phyloP scores from a whole-genome alignment of 1,139 yeast species.

The Yamadazyma trypodendri region DNA sequence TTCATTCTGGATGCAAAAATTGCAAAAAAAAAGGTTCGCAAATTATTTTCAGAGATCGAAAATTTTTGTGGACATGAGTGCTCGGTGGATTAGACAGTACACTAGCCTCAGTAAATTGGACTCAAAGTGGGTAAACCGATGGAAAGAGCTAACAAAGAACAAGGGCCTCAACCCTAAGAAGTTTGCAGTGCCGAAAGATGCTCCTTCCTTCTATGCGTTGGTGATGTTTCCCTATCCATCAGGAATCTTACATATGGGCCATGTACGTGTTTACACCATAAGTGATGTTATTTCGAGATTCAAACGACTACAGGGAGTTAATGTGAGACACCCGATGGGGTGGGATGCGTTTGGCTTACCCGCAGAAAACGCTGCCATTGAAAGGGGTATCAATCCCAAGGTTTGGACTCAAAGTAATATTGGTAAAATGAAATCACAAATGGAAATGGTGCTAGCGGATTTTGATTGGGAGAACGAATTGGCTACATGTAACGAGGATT shows the following conservation, averaged over 20 bases:
- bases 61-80: background rate
- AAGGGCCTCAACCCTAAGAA: constrained; percentile 45
- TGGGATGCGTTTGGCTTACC: constrained; percentile 99
- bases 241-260: constrained; percentile 90
- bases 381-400: constrained; percentile 73
- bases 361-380: constrained; percentile 97
- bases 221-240: constrained; percentile 98
- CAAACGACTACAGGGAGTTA: constrained; percentile 69
- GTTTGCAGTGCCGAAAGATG: constrained; percentile 19
- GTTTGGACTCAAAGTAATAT: constrained; percentile 83
- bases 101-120: constrained; percentile 26
- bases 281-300: constrained; percentile 82
- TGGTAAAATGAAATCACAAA: constrained; percentile 77
- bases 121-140: constrained; percentile 50
- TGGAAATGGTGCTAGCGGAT: constrained; percentile 74
- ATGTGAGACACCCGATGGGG: constrained; percentile 95
- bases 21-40: background rate
- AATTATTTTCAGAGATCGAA: background rate
- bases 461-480: constrained; percentile 94
- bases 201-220: constrained; percentile 59
- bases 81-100: constrained; percentile 2
- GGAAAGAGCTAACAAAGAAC: constrained; percentile 43
- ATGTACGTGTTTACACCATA: constrained; percentile 85
- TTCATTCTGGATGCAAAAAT: background rate
- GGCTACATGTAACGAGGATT: constrained; percentile 83